A percentile compares a stretch with the other conserved stretches of the same genome.
Conservation (phyloP, 768 basidiomycete genomes). For the Termitomyces sp. region DNA sequence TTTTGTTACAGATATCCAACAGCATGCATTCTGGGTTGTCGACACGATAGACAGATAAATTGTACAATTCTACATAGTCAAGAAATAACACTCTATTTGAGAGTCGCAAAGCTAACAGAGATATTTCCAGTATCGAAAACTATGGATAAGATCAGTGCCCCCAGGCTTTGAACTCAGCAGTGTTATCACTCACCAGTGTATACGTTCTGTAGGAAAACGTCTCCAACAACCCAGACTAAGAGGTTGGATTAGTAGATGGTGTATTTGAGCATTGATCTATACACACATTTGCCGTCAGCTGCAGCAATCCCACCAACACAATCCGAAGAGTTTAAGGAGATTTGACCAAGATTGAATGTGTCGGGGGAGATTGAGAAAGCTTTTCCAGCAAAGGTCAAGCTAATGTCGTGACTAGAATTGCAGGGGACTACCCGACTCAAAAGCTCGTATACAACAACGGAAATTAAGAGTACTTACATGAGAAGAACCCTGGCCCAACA, state of each 20-base stretch:
- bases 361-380: slow-evolving; percentile 39
- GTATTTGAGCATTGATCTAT: neutral
- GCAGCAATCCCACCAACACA: slow-evolving; percentile 40
- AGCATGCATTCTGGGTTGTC: no score
- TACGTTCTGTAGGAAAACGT: slow-evolving; percentile 39
- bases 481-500: slow-evolving; percentile 25
- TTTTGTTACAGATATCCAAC: no score
- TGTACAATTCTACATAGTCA: neutral
- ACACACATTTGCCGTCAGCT: slow-evolving; percentile 5
- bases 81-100: slow-evolving; percentile 23
- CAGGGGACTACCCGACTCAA: slow-evolving; percentile 22
- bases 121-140: slow-evolving; percentile 33
- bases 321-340: slow-evolving; percentile 45
- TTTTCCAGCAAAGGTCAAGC: slow-evolving; percentile 33
- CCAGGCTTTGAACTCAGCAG: neutral
- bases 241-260: neutral
- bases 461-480: slow-evolving; percentile 13
- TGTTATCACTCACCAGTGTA: slow-evolving; percentile 26
- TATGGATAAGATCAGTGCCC: neutral
- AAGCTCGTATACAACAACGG: neutral
- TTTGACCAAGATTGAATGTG: slow-evolving; percentile 35
- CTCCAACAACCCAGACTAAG: slow-evolving; percentile 35
- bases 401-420: slow-evolving; percentile 21
- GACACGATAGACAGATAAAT: neutral
- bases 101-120: slow-evolving; percentile 39